These are phyloP conservation scores for Tuber microsphaerosporum DNA, from an alignment of 495 filamentous ascomycete species.

Conservation along the genomic window DNA sequence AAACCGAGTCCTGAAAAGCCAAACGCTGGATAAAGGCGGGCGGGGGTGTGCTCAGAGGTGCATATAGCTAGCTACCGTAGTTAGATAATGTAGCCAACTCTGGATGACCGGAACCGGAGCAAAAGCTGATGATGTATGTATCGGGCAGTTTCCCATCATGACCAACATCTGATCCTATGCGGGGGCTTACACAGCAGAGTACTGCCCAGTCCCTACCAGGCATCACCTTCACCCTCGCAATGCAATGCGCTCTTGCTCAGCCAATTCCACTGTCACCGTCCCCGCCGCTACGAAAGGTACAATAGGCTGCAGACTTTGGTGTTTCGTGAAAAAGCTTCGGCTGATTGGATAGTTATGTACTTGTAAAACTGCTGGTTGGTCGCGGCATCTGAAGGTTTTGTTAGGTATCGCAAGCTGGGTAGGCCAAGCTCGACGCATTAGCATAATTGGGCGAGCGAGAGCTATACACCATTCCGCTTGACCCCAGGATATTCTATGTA, in stretches of 20 bases:
- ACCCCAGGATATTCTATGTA: neutral
- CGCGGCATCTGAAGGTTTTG: neutral
- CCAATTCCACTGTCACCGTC: too few species aligned
- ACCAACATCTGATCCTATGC: too few species aligned
- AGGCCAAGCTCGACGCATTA: neutral
- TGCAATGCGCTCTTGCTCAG: neutral
- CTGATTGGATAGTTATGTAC: neutral
- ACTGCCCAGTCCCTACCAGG: too few species aligned
- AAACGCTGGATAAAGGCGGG: neutral
- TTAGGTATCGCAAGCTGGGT: neutral
- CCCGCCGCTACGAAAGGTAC: too few species aligned
- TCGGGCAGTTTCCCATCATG: too few species aligned
- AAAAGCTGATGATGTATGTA: too few species aligned
- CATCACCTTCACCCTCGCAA: too few species aligned
- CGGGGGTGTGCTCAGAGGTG: neutral
- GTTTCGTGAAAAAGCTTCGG: neutral
- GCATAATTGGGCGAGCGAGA: neutral
- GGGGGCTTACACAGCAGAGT: too few species aligned
- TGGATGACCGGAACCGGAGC: too few species aligned
- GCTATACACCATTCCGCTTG: neutral
- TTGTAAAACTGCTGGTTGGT: neutral
- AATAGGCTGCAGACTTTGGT: neutral
- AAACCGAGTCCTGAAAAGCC: neutral
- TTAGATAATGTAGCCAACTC: neutral
- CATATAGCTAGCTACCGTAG: neutral